Evolutionary conservation across 169 alveolate genomes (phyloP).

Genomic region (Sarcocystis neurona): DNA sequence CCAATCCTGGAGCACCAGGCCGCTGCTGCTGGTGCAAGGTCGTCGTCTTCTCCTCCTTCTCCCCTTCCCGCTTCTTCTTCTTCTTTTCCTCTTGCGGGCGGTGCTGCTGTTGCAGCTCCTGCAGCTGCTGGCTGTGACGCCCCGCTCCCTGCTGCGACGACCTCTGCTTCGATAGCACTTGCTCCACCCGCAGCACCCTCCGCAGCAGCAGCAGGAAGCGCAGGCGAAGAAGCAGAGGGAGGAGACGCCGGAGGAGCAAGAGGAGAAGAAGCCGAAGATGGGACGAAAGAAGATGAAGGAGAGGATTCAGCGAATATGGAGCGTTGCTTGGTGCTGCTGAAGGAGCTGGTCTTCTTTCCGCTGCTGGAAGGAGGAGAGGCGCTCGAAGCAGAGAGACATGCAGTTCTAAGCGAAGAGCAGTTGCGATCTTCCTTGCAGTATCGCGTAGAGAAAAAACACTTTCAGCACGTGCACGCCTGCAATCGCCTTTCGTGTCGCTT

Average conservation of each 20-base stretch:
- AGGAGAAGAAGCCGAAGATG: background rate
- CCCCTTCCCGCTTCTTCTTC: no score
- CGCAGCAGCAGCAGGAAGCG: background rate
- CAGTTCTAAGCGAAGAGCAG: constrained; percentile 8
- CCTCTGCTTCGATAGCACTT: no score
- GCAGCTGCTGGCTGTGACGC: no score
- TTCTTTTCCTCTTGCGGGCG: no score
- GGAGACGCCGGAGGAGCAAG: background rate
- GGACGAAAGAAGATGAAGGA: background rate
- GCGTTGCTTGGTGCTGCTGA: background rate
- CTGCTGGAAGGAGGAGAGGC: background rate
- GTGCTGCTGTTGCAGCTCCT: no score
- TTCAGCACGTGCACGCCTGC: background rate
- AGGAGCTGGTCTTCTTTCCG: constrained; percentile 13
- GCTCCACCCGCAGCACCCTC: no score
- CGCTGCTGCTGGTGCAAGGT: no score
- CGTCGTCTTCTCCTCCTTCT: no score
- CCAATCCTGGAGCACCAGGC: background rate
- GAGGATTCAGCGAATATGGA: background rate
- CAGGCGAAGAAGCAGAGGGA: background rate
- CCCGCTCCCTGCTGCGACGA: no score
- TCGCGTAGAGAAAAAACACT: constrained; percentile 13
- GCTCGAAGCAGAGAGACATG: background rate
- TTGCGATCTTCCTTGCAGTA: background rate
- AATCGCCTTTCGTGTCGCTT: background rate